A percentile compares a stretch with the other conserved stretches of the same genome.
These are phyloP conservation scores for Colletotrichum acutatum DNA, from an alignment of 2,329 filamentous ascomycete genomes.

Conservation along the genomic window DNA sequence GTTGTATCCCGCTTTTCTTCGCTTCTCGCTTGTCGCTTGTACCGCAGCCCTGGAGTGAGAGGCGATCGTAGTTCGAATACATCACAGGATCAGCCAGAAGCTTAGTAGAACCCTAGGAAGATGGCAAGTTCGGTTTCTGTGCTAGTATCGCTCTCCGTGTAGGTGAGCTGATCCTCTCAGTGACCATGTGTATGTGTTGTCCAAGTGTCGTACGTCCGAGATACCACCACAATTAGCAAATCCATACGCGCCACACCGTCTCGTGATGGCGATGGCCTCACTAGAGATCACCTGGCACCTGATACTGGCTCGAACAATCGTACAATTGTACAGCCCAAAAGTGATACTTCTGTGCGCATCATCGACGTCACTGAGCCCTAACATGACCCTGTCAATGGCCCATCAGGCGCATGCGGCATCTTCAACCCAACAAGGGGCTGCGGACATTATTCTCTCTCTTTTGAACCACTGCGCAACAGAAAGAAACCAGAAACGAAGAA, in stretches of 20 bases:
- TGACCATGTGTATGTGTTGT: not conserved
- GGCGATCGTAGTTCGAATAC: not conserved
- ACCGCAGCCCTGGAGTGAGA: constrained; percentile 2
- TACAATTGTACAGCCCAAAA: not conserved
- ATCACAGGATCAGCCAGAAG: not conserved
- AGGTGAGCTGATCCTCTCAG: constrained; percentile 7
- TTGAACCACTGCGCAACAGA: not conserved
- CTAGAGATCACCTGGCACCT: not conserved
- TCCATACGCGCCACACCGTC: constrained; percentile 4
- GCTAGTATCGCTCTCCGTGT: not conserved
- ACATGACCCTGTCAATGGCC: constrained; percentile 7
- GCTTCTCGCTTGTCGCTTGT: constrained; percentile 19
- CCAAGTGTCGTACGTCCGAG: not conserved
- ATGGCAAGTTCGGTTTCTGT: not conserved
- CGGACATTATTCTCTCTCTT: not conserved
- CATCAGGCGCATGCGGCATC: not conserved
- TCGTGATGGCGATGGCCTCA: constrained; percentile 1
- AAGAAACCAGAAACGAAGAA: not conserved
- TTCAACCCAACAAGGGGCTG: constrained; percentile 23
- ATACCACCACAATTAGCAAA: constrained; percentile 17
- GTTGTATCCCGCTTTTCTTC: constrained; percentile 20
- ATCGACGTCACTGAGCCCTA: constrained; percentile 33
- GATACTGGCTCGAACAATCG: not conserved
- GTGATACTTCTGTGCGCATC: constrained; percentile 23
- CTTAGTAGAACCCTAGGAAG: not conserved